A percentile compares a stretch with the other conserved stretches of the same genome.
These are phyloP conservation scores for Dioscorea alata DNA, from an alignment of 106 monocot genomes.

Conservation along the genomic window DNA sequence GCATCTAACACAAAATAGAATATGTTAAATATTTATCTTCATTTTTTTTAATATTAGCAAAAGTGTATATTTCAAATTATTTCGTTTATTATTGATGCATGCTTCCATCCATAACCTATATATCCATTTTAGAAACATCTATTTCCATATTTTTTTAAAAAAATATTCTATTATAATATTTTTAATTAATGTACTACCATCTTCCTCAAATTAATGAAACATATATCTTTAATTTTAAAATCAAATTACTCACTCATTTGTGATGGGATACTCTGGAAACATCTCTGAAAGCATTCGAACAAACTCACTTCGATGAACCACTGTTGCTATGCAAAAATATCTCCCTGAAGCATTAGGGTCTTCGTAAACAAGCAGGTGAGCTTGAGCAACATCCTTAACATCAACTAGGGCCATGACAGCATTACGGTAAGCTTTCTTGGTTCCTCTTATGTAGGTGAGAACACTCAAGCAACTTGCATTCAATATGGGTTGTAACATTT, in stretches of 20 bases:
- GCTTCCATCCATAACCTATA: too few species aligned
- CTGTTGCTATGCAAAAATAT: slow-evolving; percentile 27
- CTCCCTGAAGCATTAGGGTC: slow-evolving; percentile 31
- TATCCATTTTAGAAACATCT: too few species aligned
- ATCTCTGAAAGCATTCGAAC: slow-evolving; percentile 28
- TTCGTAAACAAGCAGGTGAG: slow-evolving; percentile 44
- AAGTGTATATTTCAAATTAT: too few species aligned
- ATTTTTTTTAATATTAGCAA: too few species aligned
- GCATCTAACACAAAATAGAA: too few species aligned
- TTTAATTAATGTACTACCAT: too few species aligned
- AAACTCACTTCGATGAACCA: slow-evolving; percentile 45
- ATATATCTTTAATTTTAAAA: too few species aligned
- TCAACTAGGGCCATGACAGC: slow-evolving; percentile 40
- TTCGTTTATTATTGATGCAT: too few species aligned
- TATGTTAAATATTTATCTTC: too few species aligned
- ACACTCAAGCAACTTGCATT: slow-evolving; percentile 25
- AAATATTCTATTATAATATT: too few species aligned
- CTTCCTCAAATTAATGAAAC: too few species aligned
- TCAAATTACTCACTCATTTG: slow-evolving; percentile 23
- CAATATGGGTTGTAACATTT: slow-evolving; percentile 26
- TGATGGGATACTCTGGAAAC: slow-evolving; percentile 54
- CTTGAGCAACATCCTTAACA: slow-evolving; percentile 47
- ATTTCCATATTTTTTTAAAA: too few species aligned
- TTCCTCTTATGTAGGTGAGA: slow-evolving; percentile 32
- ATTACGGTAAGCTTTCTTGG: slow-evolving; percentile 27